Conservation (phyloP, 2,329 filamentous ascomycete species). For the Aspergillus sp. region DNA sequence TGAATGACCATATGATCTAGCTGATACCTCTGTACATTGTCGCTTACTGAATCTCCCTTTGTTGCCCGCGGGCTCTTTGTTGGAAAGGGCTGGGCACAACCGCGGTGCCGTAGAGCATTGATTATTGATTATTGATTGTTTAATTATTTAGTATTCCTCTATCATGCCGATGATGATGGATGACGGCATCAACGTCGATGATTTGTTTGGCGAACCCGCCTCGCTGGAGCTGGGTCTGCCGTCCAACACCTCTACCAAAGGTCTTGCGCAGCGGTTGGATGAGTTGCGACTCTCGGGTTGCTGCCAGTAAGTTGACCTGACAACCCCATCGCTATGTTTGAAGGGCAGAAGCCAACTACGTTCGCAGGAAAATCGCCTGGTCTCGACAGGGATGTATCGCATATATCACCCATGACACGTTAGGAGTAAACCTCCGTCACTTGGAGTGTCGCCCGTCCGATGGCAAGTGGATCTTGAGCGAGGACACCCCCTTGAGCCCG, state of each 20-base stretch:
- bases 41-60: not conserved
- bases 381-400: slow-evolving; percentile 85
- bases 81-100: not conserved
- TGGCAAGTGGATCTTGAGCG: slow-evolving; percentile 73
- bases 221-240: slow-evolving; percentile 57
- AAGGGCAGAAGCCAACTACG: not conserved
- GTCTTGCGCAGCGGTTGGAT: slow-evolving; percentile 71
- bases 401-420: slow-evolving; percentile 71
- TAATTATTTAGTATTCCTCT: not conserved
- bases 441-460: slow-evolving; percentile 67
- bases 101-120: not conserved
- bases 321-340: not conserved
- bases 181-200: slow-evolving; percentile 63
- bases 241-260: slow-evolving; percentile 59
- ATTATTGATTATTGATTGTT: too few species aligned
- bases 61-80: not conserved
- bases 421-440: slow-evolving; percentile 69
- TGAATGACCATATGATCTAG: not conserved
- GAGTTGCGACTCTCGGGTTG: slow-evolving; percentile 74
- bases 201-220: slow-evolving; percentile 69
- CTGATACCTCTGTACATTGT: not conserved
- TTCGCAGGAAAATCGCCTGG: slow-evolving; percentile 75
- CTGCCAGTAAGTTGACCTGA: slow-evolving; percentile 66
- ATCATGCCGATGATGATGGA: slow-evolving; percentile 58
- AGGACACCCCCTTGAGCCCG: slow-evolving; percentile 64